Base-by-base conservation (phyloP, 2,329 filamentous ascomycete genomes). In the Pseudogymnoascus sp. region DNA sequence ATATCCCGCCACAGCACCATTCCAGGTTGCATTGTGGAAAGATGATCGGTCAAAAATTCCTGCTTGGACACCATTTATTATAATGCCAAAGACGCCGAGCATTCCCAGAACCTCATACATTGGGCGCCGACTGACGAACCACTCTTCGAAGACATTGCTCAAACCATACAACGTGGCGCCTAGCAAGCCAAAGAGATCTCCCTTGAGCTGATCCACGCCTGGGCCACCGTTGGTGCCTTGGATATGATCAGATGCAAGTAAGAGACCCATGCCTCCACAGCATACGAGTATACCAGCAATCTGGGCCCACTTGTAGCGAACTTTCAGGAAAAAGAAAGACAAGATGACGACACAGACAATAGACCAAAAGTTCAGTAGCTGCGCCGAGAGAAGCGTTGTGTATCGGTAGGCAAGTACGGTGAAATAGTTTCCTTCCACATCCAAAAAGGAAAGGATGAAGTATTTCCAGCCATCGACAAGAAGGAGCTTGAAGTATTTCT, bases 281-380 rank as follows among this genome's bases (percentile, higher is more conserved):
- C 90, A 94, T 74, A 97, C 79, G 58, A 97, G 71, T 73, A 99
- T 97, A 61, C 94, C 94, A 33, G 84, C 68, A 69, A 96, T 84
- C 78, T 97, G 94, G 63, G 89, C 85, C 72, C 84, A 78, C 77
- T 92, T 90, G 81, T 99, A 99, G 69, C 94, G 89, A 47, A 99
- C 94, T 67, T 81, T 83, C 62, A 99, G 84, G 68, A 97, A 79
- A 65, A 86, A 67, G 76, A 96, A 92, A 29, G 91, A 96, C 66
- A 97, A 77, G 64, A 89, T 72, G 17, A 97, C 91, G 21, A 99
- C 94, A 65, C 93, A 86, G 59, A 96, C 90, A 67, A 99, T 97
- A 68, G 92, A 90, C 93, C 93, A 97, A 78, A 97, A 97, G 81
- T 97, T 97, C 77, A 99, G 91, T 60, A 99, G 83, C 79, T 97